These are phyloP conservation scores for Glebionis coronaria DNA, from an alignment of 129 eudicot genomes.

Conservation along the genomic window DNA sequence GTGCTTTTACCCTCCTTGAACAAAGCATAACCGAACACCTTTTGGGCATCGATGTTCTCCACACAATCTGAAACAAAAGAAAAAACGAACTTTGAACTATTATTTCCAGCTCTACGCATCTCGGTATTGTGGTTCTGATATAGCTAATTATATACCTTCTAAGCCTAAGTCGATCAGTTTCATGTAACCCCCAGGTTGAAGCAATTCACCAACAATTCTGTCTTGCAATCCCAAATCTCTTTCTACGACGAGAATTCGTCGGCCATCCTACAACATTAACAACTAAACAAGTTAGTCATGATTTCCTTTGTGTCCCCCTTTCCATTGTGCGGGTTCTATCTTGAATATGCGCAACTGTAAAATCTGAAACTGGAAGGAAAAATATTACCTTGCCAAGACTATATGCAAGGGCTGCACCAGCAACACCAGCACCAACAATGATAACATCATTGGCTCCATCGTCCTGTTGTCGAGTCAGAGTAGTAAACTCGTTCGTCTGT, in stretches of 20 bases:
- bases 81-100: neutral
- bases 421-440: constrained; percentile 48
- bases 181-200: constrained; percentile 64
- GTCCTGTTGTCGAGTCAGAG: constrained; percentile 10
- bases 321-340: constrained; percentile 1
- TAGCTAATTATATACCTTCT: constrained; percentile 39
- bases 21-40: constrained; percentile 61
- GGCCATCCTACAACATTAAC: constrained; percentile 42
- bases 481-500: constrained; percentile 3
- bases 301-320: constrained; percentile 11
- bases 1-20: constrained; percentile 54
- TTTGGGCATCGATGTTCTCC: constrained; percentile 60
- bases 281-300: neutral
- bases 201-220: constrained; percentile 57
- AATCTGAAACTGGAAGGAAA: neutral
- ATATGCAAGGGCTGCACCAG: constrained; percentile 49
- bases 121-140: neutral
- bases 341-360: neutral
- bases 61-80: constrained; percentile 46
- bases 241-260: constrained; percentile 51
- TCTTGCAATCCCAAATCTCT: constrained; percentile 57
- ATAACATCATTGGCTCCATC: constrained; percentile 32
- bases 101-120: neutral
- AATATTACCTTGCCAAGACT: constrained; percentile 37
- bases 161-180: constrained; percentile 51